Conservation (phyloP, 768 basidiomycete genomes). For the Mycena maculata region DNA sequence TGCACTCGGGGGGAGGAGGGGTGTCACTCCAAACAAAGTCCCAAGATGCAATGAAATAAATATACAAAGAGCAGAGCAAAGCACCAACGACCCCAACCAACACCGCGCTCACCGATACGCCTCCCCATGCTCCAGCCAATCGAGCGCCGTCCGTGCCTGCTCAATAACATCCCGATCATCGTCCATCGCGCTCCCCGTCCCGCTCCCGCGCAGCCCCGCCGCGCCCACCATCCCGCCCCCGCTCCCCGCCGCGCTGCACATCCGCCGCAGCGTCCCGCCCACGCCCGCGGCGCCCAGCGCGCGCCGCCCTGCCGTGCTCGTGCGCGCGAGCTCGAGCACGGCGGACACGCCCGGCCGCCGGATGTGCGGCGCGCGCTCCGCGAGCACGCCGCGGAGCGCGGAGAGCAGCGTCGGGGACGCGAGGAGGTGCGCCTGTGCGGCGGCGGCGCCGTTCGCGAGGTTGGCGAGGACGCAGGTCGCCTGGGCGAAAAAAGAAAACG, state of each 20-base stretch:
- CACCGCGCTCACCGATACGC: conserved; percentile 30
- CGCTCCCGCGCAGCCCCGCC: conserved; percentile 39
- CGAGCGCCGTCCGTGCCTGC: conserved; percentile 66
- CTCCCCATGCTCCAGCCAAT: conserved; percentile 58
- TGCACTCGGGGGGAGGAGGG: too few relatives aligned
- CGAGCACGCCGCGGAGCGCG: conserved; percentile 68
- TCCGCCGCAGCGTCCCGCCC: conserved; percentile 51
- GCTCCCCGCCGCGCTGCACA: conserved; percentile 52
- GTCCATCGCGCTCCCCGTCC: conserved; percentile 61
- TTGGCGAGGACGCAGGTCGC: conserved; percentile 76
- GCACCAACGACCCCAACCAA: too few relatives aligned
- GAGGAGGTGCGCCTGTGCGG: conserved; percentile 61
- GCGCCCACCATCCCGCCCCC: conserved; percentile 35
- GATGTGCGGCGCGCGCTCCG: conserved; percentile 66
- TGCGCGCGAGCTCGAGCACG: conserved; percentile 65
- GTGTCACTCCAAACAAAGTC: too few relatives aligned
- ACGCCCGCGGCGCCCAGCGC: conserved; percentile 55
- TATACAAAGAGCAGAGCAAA: too few relatives aligned
- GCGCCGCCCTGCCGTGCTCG: conserved; percentile 44
- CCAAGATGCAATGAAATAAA: too few relatives aligned
- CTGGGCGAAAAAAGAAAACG: conserved; percentile 34
- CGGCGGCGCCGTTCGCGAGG: conserved; percentile 68
- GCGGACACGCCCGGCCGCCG: conserved; percentile 71
- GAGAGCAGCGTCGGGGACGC: conserved; percentile 62
- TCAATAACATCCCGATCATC: conserved; percentile 72